Evolutionary conservation across 257 asterid species (phyloP), one percentile per base, ranked within the genome.

Genomic region (Salvia hispanica): DNA sequence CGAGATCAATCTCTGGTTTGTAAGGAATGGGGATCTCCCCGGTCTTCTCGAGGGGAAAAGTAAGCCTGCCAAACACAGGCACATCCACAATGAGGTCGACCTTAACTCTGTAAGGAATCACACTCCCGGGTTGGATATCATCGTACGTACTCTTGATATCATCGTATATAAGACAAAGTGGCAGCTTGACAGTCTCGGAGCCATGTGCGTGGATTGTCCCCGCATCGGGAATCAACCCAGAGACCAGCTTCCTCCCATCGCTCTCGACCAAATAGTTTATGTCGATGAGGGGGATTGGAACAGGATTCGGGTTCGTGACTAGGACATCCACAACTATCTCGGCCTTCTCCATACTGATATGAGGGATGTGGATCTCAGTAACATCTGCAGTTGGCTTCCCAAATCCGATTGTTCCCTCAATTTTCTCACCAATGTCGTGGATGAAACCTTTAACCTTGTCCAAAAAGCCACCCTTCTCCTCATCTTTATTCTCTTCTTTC

Each of bases 361-460:
- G 80, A 61, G 96, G 91, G 34, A 94, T 72, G 59, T 87, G 96
- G 76, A 94, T 73, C 9, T 42, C 96, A 1, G 90, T 40, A 10
- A 94, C 98, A 77, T 91, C 98, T 2, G 98, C 98, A 2, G 96
- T 88, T 53, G 99, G 99, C 72, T 94, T 94, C 12, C 99, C 95
- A 33, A 87, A 83, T 31, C 99, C 96, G 40, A 94, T 72, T 1
- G 95, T 85, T 73, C 81, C 98, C 80, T 94, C 99, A 14, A 94
- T 88, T 79, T 94, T 94, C 79, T 94, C 96, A 28, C 97, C 96
- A 5, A 94, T 81, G 74, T 94, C 96, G 0, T 86, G 91, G 69
- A 93, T 86, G 83, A 88, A 88, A 72, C 76, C 95, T 84, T 93
- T 93, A 43, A 93, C 90, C 83, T 82, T 93, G 25, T 73, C 90